Conservation (phyloP, 306 rosid genomes). For the Fagus sylvatica region DNA sequence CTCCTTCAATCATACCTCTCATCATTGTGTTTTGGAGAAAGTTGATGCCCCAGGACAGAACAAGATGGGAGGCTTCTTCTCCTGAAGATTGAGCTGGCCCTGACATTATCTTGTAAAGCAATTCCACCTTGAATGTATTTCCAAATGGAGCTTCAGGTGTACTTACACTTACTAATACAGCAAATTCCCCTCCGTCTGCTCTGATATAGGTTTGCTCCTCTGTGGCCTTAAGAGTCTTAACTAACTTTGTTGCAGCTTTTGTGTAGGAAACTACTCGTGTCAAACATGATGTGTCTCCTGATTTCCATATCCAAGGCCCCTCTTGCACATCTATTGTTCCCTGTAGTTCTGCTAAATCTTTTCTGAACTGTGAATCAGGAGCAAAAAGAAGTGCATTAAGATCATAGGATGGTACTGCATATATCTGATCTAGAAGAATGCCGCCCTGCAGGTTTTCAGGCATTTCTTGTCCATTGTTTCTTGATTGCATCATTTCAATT, state of each 20-base stretch:
- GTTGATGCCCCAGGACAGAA: conserved; percentile 69
- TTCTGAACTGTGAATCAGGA: conserved; percentile 69
- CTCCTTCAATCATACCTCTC: conserved; percentile 76
- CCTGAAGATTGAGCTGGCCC: conserved; percentile 57
- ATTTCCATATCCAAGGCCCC: conserved; percentile 75
- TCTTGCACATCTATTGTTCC: conserved; percentile 62
- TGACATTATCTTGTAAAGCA: conserved; percentile 82
- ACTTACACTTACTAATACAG: conserved; percentile 49
- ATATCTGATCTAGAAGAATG: conserved; percentile 65
- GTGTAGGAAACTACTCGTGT: conserved; percentile 59
- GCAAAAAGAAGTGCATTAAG: conserved; percentile 66
- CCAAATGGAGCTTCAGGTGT: conserved; percentile 94
- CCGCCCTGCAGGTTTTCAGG: conserved; percentile 73
- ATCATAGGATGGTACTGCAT: conserved; percentile 40
- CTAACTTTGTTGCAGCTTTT: conserved; percentile 63
- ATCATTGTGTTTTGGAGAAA: conserved; percentile 77
- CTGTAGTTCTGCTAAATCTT: conserved; percentile 60
- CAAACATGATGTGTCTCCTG: conserved; percentile 54
- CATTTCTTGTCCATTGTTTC: conserved; percentile 46
- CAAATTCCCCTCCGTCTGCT: conserved; percentile 60
- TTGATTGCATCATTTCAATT: conserved; percentile 51
- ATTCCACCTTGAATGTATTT: conserved; percentile 58
- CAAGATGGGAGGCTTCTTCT: conserved; percentile 57
- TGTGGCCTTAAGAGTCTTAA: conserved; percentile 62
- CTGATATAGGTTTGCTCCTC: conserved; percentile 82